Base-by-base conservation (phyloP, 2,329 filamentous ascomycete species). In the Annulohypoxylon truncatum region DNA sequence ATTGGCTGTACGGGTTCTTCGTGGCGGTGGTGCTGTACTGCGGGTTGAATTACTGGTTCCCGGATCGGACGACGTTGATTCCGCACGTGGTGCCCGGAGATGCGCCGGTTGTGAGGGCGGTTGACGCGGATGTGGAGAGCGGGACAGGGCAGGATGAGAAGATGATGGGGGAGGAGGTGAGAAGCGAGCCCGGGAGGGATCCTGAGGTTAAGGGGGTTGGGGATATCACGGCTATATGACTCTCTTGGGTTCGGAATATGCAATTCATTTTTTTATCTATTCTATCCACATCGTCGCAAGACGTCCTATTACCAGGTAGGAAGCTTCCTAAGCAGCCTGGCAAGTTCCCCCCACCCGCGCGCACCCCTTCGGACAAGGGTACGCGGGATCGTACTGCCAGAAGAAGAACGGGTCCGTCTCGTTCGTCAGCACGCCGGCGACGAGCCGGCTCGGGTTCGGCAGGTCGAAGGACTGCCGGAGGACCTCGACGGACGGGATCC, bases 351-450 rank as follows among this genome's bases (percentile, higher is more conserved):
- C 54, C 0, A 58, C 40, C 50, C 65, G 22, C 48, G 28, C 38
- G 29, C 69, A 71, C 2, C 69, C 69, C 40, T 8, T 20, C 20
- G 67, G 67, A 31, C 67, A 69, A 13, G 54, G 57, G 10, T 63
- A 56, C 22, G 15, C 40, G 0, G 68, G 64, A 69, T 84, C 76
- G 73, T 79, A 86, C 77, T 88, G 86, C 86, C 85, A 89, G 24
- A 72, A 66, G 74, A 87, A 87, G 66, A 80, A 83, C 5, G 76
- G 75, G 74, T 87, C 83, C 40, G 85, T 88, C 77, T 87, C 85
- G 53, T 84, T 83, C 1, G 78, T 74, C 68, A 87, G 70, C 1
- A 87, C 77, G 7, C 76, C 78, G 0, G 77, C 80, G 8, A 87
- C 70, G 51, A 87, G 71, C 5, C 81, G 80, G 10, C 48, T 50